These are phyloP conservation scores for Leishmania gerbilli DNA, from an alignment of 208 protist species.

Conservation along the genomic window DNA sequence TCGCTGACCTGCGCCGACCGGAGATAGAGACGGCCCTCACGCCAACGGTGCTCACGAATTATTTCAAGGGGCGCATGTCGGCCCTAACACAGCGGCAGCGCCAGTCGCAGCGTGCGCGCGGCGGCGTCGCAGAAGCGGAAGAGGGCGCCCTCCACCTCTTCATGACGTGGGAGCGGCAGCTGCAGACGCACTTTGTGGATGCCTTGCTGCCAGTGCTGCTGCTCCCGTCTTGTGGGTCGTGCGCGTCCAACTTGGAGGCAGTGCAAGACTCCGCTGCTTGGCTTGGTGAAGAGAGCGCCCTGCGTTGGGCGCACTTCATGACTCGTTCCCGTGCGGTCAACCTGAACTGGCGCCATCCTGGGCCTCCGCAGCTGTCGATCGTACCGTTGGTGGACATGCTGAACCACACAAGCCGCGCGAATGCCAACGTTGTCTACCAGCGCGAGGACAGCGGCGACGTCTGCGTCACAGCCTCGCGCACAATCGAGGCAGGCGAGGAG, in stretches of 20 bases:
- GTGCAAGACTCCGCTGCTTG: slow-evolving; percentile 12
- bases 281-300: slow-evolving; percentile 32
- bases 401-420: slow-evolving; percentile 54
- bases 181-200: slow-evolving; percentile 36
- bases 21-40: slow-evolving; percentile 56
- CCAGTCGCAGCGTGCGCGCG: slow-evolving; percentile 38
- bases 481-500: slow-evolving; percentile 67
- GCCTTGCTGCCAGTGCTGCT: slow-evolving; percentile 39
- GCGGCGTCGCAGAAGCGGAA: slow-evolving; percentile 22
- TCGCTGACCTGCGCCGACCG: slow-evolving; percentile 47
- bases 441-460: slow-evolving; percentile 29
- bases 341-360: slow-evolving; percentile 27
- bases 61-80: slow-evolving; percentile 44
- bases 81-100: slow-evolving; percentile 64
- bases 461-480: slow-evolving; percentile 52
- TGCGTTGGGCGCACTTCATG: slow-evolving; percentile 89
- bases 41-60: slow-evolving; percentile 46
- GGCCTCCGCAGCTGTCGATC: slow-evolving; percentile 41
- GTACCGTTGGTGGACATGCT: slow-evolving; percentile 87
- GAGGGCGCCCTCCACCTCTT: slow-evolving; percentile 36
- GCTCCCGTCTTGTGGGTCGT: background rate
- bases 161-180: slow-evolving; percentile 34
- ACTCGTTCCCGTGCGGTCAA: slow-evolving; percentile 80
- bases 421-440: slow-evolving; percentile 67
- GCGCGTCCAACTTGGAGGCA: background rate